These are phyloP conservation scores for Fusarium newnesense DNA, from an alignment of 2,329 filamentous ascomycete genomes.

Conservation along the genomic window DNA sequence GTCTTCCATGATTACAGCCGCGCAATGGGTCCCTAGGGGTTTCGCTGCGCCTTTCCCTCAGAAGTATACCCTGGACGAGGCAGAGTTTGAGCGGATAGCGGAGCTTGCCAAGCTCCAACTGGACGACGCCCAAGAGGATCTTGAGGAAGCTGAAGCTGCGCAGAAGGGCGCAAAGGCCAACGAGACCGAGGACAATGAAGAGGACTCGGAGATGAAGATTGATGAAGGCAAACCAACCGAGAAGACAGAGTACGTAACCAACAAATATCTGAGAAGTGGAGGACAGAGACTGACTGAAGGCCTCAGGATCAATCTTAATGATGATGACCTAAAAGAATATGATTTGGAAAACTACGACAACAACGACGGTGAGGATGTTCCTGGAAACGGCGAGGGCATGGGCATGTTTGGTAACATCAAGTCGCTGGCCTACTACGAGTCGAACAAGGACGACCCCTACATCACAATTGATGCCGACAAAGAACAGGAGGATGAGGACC, in stretches of 20 bases:
- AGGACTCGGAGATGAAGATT: constrained; percentile 52
- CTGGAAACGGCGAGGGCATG: constrained; percentile 73
- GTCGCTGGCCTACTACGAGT: constrained; percentile 91
- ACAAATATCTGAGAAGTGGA: not conserved
- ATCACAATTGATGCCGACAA: constrained; percentile 84
- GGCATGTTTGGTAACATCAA: constrained; percentile 97
- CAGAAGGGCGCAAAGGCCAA: constrained; percentile 43
- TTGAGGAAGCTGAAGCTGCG: constrained; percentile 72
- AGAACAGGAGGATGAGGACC: constrained; percentile 82
- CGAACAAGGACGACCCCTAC: constrained; percentile 95
- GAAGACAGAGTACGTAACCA: constrained; percentile 52
- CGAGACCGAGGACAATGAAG: constrained; percentile 43
- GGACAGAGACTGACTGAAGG: constrained; percentile 17
- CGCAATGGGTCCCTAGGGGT: constrained; percentile 80
- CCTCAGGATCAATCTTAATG: constrained; percentile 62
- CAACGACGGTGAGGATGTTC: constrained; percentile 66
- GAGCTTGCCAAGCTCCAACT: constrained; percentile 81
- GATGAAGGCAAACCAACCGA: constrained; percentile 41
- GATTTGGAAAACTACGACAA: constrained; percentile 96
- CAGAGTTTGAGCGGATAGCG: constrained; percentile 80
- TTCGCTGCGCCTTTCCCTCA: constrained; percentile 80
- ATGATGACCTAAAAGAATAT: constrained; percentile 95
- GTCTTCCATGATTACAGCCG: constrained; percentile 79
- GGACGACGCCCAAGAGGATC: constrained; percentile 89
- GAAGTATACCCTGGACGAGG: constrained; percentile 80